Base-by-base conservation (phyloP, 2,329 filamentous ascomycete genomes). In the Colletotrichum agaves region DNA sequence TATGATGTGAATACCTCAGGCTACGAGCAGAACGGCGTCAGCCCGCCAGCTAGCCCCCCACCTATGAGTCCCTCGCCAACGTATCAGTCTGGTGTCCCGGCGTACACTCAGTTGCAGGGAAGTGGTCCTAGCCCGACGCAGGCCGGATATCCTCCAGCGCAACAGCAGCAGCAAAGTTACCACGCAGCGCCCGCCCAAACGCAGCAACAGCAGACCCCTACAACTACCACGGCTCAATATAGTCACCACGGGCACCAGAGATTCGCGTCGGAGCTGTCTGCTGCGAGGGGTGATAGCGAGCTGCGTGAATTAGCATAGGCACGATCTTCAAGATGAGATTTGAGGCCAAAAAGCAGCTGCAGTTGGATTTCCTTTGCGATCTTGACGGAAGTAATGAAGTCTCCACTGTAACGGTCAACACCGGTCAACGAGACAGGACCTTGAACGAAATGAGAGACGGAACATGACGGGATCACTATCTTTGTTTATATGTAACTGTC, bases 241-340 rank as follows among this genome's bases (percentile, higher is more conserved):
- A 7, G 6, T 8, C n/a, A 49, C 47, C 19, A 68, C 17, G 46
- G 46, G n/a, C 67, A 68, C 31, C 47, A 61, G 5, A 46, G 69
- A 49, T 37, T 33, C 61, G 35, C 70, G 37, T 70, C 73, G 1
- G 78, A 79, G 71, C 69, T 79, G 74, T 71, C 77, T 21, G 70
- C 73, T 17, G 63, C 73, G 46, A 74, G 73, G 44, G 69, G 73
- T 3, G 73, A 79, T 63, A 69, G 74, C 15, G 73, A 79, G 70
- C 65, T 78, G 53, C 74, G 74, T 58, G 77, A 79, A 67, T 63
- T 79, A 65, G 73, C 74, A 5, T 78, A 59, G 69, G 19, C 23
- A 11, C 13, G 12, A 31, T 53, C 33, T 27, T 39, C 37, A 15
- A 55, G 12, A 12, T 17, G 21, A 15, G n/a, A 15, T 15, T 3